Conservation (phyloP, 345 rosid species). For the Balakata baccata region DNA sequence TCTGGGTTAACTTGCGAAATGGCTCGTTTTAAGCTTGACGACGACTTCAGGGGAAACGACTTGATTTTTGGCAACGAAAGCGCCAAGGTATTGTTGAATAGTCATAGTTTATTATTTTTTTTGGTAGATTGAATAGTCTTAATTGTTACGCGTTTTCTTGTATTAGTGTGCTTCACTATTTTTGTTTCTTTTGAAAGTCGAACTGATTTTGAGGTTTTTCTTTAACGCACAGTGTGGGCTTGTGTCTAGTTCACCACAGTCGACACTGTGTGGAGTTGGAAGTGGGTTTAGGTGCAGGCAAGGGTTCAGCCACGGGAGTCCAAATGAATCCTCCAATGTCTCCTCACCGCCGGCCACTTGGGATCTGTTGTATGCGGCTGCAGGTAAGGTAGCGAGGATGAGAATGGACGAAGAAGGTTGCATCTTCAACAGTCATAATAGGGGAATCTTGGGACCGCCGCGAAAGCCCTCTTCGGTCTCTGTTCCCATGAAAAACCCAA, state of each 20-base stretch:
- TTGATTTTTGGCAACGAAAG: constrained; percentile 16
- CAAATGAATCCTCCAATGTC: constrained; percentile 10
- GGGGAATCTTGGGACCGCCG: constrained; percentile 31
- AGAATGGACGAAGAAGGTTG: constrained; percentile 11
- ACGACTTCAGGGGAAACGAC: constrained; percentile 27
- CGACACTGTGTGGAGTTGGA: constrained; percentile 39
- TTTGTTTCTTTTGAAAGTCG: background rate
- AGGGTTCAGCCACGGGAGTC: constrained; percentile 33
- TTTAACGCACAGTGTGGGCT: constrained; percentile 29
- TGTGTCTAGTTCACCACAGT: constrained; percentile 56
- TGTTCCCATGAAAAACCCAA: constrained; percentile 29
- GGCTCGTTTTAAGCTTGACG: constrained; percentile 42
- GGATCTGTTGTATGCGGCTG: constrained; percentile 59
- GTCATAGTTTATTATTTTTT: background rate
- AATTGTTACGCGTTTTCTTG: too few relatives aligned
- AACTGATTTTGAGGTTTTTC: background rate
- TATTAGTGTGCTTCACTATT: too few relatives aligned
- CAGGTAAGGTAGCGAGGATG: constrained; percentile 47
- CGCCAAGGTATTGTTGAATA: constrained; percentile 30
- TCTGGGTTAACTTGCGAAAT: constrained; percentile 35
- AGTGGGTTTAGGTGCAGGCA: constrained; percentile 37
- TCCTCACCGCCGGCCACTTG: constrained; percentile 54
- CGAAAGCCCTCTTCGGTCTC: constrained; percentile 31
- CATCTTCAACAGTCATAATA: background rate
- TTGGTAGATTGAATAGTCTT: too few relatives aligned